phyloP scores from a whole-genome alignment of 805 yeast genomes.

The Candida ponderosae region DNA sequence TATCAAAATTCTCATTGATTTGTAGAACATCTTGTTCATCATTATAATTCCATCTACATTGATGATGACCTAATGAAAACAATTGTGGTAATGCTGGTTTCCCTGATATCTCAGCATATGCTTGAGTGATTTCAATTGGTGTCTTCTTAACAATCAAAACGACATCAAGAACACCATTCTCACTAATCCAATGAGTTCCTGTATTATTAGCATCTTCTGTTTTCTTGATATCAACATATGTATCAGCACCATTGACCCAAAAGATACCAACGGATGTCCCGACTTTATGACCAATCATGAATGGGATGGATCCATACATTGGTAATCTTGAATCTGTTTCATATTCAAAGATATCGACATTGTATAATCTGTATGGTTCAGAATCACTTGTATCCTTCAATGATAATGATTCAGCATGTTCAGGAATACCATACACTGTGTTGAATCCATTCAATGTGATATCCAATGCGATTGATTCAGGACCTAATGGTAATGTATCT shows the following conservation, averaged over 20 bases:
- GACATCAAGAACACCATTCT: constrained; percentile 76
- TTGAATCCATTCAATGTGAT: constrained; percentile 51
- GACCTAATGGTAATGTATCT: constrained; percentile 73
- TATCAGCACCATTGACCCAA: constrained; percentile 92
- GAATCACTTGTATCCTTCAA: constrained; percentile 55
- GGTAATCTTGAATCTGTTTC: constrained; percentile 76
- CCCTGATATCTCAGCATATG: constrained; percentile 71
- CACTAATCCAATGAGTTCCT: constrained; percentile 88
- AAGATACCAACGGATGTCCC: constrained; percentile 65
- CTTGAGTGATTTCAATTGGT: constrained; percentile 45
- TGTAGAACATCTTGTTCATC: constrained; percentile 79
- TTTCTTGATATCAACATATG: constrained; percentile 69
- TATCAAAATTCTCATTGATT: constrained; percentile 64
- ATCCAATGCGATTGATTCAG: constrained; percentile 84
- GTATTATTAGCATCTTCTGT: constrained; percentile 17
- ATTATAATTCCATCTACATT: constrained; percentile 96
- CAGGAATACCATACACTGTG: constrained; percentile 91
- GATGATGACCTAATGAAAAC: constrained; percentile 86
- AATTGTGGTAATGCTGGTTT: constrained; percentile 62
- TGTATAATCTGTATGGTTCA: constrained; percentile 82
- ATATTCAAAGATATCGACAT: constrained; percentile 94
- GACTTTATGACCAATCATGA: constrained; percentile 62
- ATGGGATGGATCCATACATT: constrained; percentile 94
- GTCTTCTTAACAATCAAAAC: constrained; percentile 55
- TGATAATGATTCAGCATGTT: constrained; percentile 79